Conservation (phyloP, 1,139 yeast genomes). For the Torulaspora pretoriensis region DNA sequence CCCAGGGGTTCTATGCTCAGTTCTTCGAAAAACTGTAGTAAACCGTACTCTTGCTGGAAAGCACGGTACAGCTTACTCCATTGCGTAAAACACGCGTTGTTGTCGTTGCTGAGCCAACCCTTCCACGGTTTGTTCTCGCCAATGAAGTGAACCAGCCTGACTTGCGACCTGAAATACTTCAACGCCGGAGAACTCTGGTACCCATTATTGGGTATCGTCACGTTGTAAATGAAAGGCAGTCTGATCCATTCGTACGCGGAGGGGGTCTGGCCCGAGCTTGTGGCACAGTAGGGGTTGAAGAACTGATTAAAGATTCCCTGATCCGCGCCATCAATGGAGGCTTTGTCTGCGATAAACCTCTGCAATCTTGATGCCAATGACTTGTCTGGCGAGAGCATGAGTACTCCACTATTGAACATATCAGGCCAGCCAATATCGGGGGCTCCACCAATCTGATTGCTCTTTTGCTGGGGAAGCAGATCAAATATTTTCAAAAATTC, state of each 20-base stretch:
- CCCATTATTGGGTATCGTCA: constrained; percentile 68
- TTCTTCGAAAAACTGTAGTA: constrained; percentile 11
- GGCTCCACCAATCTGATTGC: constrained; percentile 56
- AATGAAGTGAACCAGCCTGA: constrained; percentile 73
- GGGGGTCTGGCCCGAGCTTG: constrained; percentile 6
- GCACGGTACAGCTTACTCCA: constrained; percentile 24
- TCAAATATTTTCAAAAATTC: constrained; percentile 26
- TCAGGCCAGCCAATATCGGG: constrained; percentile 98
- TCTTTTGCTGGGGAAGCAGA: constrained; percentile 20
- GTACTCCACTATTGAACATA: constrained; percentile 84
- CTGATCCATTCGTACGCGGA: constrained; percentile 49
- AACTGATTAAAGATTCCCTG: constrained; percentile 87
- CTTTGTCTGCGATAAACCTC: constrained; percentile 37
- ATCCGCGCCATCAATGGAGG: constrained; percentile 90
- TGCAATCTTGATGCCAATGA: constrained; percentile 45
- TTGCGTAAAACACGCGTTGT: constrained; percentile 16
- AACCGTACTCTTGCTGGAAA: constrained; percentile 17
- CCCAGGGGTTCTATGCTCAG: constrained; percentile 6
- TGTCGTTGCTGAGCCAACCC: constrained; percentile 16
- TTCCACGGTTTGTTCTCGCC: constrained; percentile 84
- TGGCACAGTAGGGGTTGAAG: constrained; percentile 47
- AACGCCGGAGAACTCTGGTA: constrained; percentile 82
- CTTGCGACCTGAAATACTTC: constrained; percentile 50
- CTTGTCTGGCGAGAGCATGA: constrained; percentile 58
- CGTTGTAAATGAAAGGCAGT: constrained; percentile 79